phyloP scores from a whole-genome alignment of 306 rosid species.

The Gynostemma pentaphyllum region DNA sequence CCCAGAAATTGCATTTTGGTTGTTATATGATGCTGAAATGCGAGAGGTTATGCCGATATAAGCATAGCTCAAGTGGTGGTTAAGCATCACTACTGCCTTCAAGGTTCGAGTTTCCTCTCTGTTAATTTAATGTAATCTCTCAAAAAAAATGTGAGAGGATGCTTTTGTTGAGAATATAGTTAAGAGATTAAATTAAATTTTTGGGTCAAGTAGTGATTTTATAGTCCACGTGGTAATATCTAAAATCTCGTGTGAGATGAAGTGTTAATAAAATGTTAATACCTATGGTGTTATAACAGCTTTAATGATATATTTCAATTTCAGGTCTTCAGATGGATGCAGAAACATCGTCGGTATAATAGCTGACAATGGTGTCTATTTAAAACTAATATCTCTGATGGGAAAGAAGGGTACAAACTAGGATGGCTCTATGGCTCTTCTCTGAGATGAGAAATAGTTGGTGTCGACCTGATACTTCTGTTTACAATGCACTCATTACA shows the following conservation, averaged over 20 bases:
- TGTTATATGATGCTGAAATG: neutral
- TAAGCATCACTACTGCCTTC: too few species aligned
- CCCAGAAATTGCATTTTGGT: neutral
- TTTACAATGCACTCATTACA: slow-evolving; percentile 73
- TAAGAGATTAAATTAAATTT: too few species aligned
- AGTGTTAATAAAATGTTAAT: too few species aligned
- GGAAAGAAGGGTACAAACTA: slow-evolving; percentile 84
- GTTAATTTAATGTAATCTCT: too few species aligned
- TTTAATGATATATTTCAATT: slow-evolving; percentile 21
- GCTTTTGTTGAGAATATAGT: too few species aligned
- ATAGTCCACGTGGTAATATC: too few species aligned
- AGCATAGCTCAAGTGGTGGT: too few species aligned
- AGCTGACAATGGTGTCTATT: slow-evolving; percentile 86
- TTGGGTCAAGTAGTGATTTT: too few species aligned
- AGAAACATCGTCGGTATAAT: slow-evolving; percentile 85
- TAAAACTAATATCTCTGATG: slow-evolving; percentile 78
- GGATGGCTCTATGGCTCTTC: slow-evolving; percentile 96
- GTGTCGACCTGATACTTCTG: slow-evolving; percentile 84
- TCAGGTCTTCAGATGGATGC: slow-evolving; percentile 99
- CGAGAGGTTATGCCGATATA: too few species aligned
- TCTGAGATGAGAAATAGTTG: slow-evolving; percentile 89
- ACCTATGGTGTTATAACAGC: neutral
- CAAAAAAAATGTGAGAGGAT: too few species aligned
- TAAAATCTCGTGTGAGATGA: too few species aligned
- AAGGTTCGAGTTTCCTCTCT: too few species aligned